Evolutionary conservation across 225 moss, liverwort and hornwort genomes (phyloP), one percentile per base, ranked within the genome.

Genomic region (Pleurozium schreberi): DNA sequence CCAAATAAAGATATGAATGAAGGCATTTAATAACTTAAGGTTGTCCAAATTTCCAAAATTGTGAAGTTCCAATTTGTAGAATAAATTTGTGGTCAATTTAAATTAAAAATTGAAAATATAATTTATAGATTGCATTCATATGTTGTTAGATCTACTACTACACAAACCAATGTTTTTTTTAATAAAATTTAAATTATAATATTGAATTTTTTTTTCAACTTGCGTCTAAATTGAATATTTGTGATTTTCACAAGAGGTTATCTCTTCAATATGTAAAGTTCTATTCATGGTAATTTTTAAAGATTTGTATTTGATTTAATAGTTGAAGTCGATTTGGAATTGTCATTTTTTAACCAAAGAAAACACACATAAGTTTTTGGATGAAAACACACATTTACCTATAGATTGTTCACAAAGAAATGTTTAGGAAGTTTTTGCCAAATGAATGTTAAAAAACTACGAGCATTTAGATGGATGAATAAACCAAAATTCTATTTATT

Each of bases 321-420:
- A 18, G 11, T 18, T 74, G 6, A 47, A 74, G 11, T 47, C 30
- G 6, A 18, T 74, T 31, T 74, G 12, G 12, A 50, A 75, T 12
- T 5, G 8, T 50, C 49, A 50, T 34, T 34, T 19, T 75, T 49
- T 19, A 18, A 31, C 7, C n/a, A n/a, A n/a, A n/a, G n/a, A n/a
- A n/a, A n/a, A n/a, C n/a, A n/a, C n/a, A n/a, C n/a, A n/a, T n/a
- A 20, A 50, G 1, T 75, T 76, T 50, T 33, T 0, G 1, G 50
- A 47, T 1, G 1, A 0, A 73, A 49, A 34, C 12, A 34, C 2
- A 21, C 3, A 75, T 75, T 33, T 33, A 34, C 0, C 0, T 33
- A 33, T 20, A 21, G 0, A 14, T 76, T 76, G 22, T 53, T 14
- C 36, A 14, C 0, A 19, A 33, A 75, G 1, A 21, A 34, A 21